phyloP scores from a whole-genome alignment of 192 early-diverging fungal genomes.

The Neocallimastix lanati region DNA sequence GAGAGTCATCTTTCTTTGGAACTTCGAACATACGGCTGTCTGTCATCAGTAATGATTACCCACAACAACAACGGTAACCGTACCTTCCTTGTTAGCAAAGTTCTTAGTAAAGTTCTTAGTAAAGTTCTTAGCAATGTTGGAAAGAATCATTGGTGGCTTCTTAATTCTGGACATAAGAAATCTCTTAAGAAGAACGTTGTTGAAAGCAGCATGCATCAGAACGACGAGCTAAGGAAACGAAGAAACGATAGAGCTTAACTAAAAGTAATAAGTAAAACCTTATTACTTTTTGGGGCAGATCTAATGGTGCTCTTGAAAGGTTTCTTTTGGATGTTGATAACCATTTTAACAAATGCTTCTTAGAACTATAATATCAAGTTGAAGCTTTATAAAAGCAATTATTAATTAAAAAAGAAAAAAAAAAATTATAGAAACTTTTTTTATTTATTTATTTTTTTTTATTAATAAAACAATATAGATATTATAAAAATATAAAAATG shows the following conservation, averaged over 20 bases:
- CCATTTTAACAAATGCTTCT: neutral
- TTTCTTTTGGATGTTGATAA: conserved; percentile 86
- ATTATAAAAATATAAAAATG: too few relatives aligned
- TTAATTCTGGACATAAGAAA: conserved; percentile 97
- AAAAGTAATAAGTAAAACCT: conserved; percentile 96
- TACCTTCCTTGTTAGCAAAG: conserved; percentile 59
- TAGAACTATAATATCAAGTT: neutral
- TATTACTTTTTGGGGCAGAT: conserved; percentile 72
- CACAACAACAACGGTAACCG: conserved; percentile 87
- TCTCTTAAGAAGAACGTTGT: conserved; percentile 96
- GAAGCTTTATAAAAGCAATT: neutral
- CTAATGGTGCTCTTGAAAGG: conserved; percentile 88
- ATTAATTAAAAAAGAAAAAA: too few relatives aligned
- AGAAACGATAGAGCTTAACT: conserved; percentile 99
- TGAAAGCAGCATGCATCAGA: conserved; percentile 95
- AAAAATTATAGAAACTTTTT: too few relatives aligned
- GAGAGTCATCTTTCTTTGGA: conserved; percentile 90
- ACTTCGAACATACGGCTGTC: conserved; percentile 70
- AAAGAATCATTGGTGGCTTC: conserved; percentile 84
- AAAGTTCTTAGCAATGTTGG: conserved; percentile 63
- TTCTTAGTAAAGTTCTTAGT: too few relatives aligned
- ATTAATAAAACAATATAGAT: too few relatives aligned
- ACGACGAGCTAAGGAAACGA: conserved; percentile 96
- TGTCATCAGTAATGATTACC: conserved; percentile 98
- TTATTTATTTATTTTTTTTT: too few relatives aligned